Evolutionary conservation across 164 flowering plant genomes (phyloP).

Genomic region (Magnolia officinalis): DNA sequence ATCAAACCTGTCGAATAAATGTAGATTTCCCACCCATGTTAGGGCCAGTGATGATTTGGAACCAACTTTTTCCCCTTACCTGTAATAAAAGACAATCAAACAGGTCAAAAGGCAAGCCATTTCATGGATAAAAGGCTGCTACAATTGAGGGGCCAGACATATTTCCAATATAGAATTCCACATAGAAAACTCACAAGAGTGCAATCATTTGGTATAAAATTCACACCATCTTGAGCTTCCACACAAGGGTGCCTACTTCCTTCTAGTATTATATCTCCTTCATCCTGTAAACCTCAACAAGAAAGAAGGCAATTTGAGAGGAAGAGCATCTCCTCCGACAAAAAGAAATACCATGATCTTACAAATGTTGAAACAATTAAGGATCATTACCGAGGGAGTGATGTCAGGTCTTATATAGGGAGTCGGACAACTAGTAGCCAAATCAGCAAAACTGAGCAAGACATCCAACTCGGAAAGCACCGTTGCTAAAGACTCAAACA

Average conservation of each 20-base stretch:
- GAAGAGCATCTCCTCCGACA: background rate
- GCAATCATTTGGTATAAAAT: conserved; percentile 97
- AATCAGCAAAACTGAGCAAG: conserved; percentile 92
- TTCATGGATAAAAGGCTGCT: background rate
- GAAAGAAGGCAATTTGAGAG: background rate
- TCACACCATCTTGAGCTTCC: conserved; percentile 99
- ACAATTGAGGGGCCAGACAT: background rate
- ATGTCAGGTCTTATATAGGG: conserved; percentile 85
- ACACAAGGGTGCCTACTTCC: conserved; percentile 98
- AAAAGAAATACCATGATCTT: conserved; percentile 1
- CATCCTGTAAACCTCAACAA: conserved; percentile 46
- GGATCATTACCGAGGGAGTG: conserved; percentile 60
- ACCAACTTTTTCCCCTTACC: conserved; percentile 93
- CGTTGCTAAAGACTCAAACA: conserved; percentile 68
- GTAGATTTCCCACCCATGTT: conserved; percentile 99
- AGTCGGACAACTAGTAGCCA: conserved; percentile 80
- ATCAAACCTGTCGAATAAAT: conserved; percentile 82
- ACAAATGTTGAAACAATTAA: background rate
- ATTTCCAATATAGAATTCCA: conserved; percentile 5
- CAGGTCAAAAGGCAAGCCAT: background rate
- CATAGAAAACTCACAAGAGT: conserved; percentile 60
- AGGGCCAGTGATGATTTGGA: conserved; percentile 97
- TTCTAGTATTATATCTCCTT: conserved; percentile 80
- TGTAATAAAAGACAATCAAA: conserved; percentile 23
- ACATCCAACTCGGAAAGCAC: conserved; percentile 93